Base-by-base conservation (phyloP, 768 basidiomycete genomes). In the Lactarius hengduanensis region DNA sequence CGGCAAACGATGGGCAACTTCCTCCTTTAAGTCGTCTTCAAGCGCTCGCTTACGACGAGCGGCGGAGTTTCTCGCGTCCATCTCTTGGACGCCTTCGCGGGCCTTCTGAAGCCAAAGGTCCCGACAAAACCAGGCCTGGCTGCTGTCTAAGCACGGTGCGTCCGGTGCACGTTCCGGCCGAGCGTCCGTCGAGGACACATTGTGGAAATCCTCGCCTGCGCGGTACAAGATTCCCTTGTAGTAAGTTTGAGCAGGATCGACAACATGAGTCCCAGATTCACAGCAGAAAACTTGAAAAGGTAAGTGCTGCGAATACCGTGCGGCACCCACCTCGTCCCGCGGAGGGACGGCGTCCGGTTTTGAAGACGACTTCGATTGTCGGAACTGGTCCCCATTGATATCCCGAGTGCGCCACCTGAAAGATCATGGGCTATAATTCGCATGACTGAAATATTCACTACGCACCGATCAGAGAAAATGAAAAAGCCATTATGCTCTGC, bases 261-360 rank as follows among this genome's bases (percentile, higher is more conserved):
- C 89, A 73, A 99, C 88, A 75, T 98, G 97, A 0, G 94, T 96
- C 6, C 97, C 97, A 0, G 94, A 90, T 80, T 99, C 97, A 78
- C 97, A 99, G 80, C 97, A 99, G 79, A 97, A 98, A 10, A 92
- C 94, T 75, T 99, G 97, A 82, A 99, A 98, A 4, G 97, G 97
- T 1, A 98, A 85, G 73, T 99, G 96, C 66, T 90, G 86, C 1
- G 86, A 86, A 76, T 96, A 99, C 22, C 96, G 90, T 36, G 84
- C 79, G 1, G 94, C 87, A 3, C 92, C 94, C 55, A 81, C 80
- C 65, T 82, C 82, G 76, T 99, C 96, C 69, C 96, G 90, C 3
- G 96, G 96, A 18, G 97, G 97, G 0, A 94, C 94, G 2, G 90
- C 89, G 73, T 94, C 93, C 20, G 89, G 85, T 69, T 94, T 91